Evolutionary conservation across 2,329 filamentous ascomycete species (phyloP), one percentile per base, ranked within the genome.

Genomic region (Rasamsonia emersonii): DNA sequence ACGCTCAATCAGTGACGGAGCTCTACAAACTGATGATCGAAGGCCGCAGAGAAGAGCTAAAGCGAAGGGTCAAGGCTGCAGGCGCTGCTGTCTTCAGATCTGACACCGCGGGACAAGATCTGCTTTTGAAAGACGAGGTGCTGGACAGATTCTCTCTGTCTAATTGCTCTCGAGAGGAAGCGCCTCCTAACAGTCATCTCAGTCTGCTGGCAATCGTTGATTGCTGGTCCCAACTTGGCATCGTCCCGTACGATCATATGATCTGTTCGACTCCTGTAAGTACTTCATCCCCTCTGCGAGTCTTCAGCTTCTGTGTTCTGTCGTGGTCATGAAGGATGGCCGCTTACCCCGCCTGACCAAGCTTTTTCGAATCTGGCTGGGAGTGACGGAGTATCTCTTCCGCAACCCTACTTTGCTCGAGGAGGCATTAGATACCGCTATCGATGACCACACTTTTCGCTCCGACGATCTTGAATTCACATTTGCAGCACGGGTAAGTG

Each of bases 241-340:
- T 95, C 49, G 82, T 93, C 28, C 91, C 91, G 1, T 98, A 98
- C 59, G 89, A 98, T 61, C 93, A 98, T 67, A 98, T 98, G 88
- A 93, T 98, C 46, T 98, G 91, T 66, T 94, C 86, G 33, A 98
- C 91, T 23, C 91, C 91, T 29, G 75, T 79, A 52, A 55, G 72
- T 64, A 20, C 18, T 18, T 18, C 25, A 16, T 13, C 23, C 15
- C 15, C 23, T 10, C 10, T 18, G 9, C 5, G 18, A 17, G 24
- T 20, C 10, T 21, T 20, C n/a, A 24, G 2, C 9, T 11, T 28
- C 10, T 18, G 8, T 23, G 11, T 9, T 8, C 9, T 25, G 14
- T 15, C n/a, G n/a, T n/a, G n/a, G n/a, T n/a, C n/a, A n/a, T n/a
- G n/a, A n/a, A n/a, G n/a, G n/a, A n/a, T n/a, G n/a, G n/a, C n/a